Evolutionary conservation across 179 eudicot genomes (phyloP).

Genomic region (Carnegiea gigantea): DNA sequence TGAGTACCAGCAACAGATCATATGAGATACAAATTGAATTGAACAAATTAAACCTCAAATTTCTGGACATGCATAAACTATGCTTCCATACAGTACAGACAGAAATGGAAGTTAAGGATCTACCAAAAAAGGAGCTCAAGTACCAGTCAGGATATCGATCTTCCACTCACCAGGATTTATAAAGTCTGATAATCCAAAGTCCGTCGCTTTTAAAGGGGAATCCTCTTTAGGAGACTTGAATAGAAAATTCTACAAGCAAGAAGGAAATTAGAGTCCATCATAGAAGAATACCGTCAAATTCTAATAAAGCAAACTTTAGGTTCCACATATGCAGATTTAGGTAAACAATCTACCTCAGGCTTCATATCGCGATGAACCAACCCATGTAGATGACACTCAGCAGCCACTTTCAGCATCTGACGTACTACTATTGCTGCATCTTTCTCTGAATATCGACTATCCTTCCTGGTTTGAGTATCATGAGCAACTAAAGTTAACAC

Average conservation of each 20-base stretch:
- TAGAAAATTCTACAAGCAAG: slow-evolving; percentile 68
- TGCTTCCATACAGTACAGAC: too few relatives aligned
- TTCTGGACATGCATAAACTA: background rate
- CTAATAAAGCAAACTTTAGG: background rate
- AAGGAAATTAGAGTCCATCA: slow-evolving; percentile 9
- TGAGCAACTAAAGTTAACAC: slow-evolving; percentile 8
- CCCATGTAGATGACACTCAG: slow-evolving; percentile 95
- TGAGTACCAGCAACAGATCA: background rate
- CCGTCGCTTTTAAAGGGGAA: slow-evolving; percentile 88
- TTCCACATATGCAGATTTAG: background rate
- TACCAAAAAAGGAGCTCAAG: background rate
- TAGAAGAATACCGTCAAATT: background rate
- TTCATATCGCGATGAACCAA: slow-evolving; percentile 99
- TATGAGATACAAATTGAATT: background rate
- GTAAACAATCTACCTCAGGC: slow-evolving; percentile 67
- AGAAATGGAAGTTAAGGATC: too few relatives aligned
- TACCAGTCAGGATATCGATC: background rate
- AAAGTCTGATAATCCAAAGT: slow-evolving; percentile 95
- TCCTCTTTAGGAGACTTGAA: slow-evolving; percentile 82
- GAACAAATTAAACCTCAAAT: slow-evolving; percentile 3
- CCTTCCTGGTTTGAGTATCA: slow-evolving; percentile 58
- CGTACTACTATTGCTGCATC: slow-evolving; percentile 94
- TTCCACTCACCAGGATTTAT: slow-evolving; percentile 76
- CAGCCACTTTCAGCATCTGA: slow-evolving; percentile 99
- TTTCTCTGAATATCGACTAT: slow-evolving; percentile 89